Evolutionary conservation across 106 monocot species (phyloP), one percentile per base, ranked within the genome.

Genomic region (Platanthera guangdongensis): DNA sequence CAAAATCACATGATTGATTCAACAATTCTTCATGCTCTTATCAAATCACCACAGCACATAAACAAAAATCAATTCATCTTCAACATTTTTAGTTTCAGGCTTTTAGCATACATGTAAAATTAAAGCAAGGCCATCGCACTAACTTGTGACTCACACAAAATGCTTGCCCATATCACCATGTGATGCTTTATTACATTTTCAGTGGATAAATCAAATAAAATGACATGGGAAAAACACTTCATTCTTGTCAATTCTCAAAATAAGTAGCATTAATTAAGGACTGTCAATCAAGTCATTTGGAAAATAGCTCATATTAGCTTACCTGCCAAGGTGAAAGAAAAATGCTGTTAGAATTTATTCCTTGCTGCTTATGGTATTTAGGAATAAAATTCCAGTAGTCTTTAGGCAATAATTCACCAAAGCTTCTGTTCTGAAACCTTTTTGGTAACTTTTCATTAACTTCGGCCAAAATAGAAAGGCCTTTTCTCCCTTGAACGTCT

Each of bases 381-480:
- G 89, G 87, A 30, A 92, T 57, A 75, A 92, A 87, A 60, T 86
- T 81, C 92, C 92, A 92, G 53, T 76, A 92, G 74, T 92, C 92
- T 69, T 79, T 78, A 3, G 92, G 85, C 18, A 92, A 73, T 30
- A 75, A 77, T 52, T 87, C 87, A 76, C 77, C 77, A 7, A 77
- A 45, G 78, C 52, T 55, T 79, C 68, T 80, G 65, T 74, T 78
- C 19, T 77, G 78, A 55, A 80, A 83, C 30, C 79, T 85, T 73
- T 79, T 87, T 47, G 89, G 84, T 4, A 86, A 19, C 50, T 80
- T 90, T 76, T 84, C 84, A 72, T 57, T 84, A 18, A 85, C 68
- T 78, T 93, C 93, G 30, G 87, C 87, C 32, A 82, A 22, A 75
- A 93, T 81, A 77, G 78, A 80, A 55, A 83, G 54, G 51, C 74